Evolutionary conservation across 331 rosid genomes (phyloP), one percentile per base, ranked within the genome.

Genomic region (Spiraea crenata): DNA sequence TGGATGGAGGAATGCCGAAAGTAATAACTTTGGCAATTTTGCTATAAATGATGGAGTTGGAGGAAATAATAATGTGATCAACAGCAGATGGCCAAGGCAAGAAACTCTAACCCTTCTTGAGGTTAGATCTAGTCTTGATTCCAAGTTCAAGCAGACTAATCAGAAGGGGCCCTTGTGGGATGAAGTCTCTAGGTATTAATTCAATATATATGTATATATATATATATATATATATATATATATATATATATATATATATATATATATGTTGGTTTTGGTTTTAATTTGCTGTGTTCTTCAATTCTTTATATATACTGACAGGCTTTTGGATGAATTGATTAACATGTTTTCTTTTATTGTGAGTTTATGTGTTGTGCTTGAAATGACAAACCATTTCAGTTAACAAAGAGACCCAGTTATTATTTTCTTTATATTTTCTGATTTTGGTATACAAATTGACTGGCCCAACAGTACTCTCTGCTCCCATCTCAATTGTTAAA

Each of bases 151-250:
- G 75, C 88, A 90, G 61, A 86, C 87, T 39, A 90, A 85, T 80
- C 93, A 85, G 55, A 90, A 90, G 65, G 96, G 89, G 1, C 93
- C 96, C 16, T 79, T 90, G 61, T 90, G 96, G 96, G 90, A 90
- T 70, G 85, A 90, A 49, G 86, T 90, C 69, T 87, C 96, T 77
- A 90, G 96, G 96, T 90, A 41, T 41, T 25, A 25, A 0, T 25
- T 25, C 31, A 25, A 25, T 25, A 25, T 25, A n/a, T n/a, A n/a
- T n/a, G 4, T 49, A 51, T 52, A 45, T 45, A 10, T 45, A n/a
- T n/a, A 25, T 2, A 25, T 48, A 9, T 48, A 13, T n/a, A 16
- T 42, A 42, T 10, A 42, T 0, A 25, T 2, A 25, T 48, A 9
- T 48, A 13, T n/a, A 16, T 42, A n/a, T n/a, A n/a, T n/a, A n/a